phyloP scores from a whole-genome alignment of 805 yeast species.

The Candida ponderosae region DNA sequence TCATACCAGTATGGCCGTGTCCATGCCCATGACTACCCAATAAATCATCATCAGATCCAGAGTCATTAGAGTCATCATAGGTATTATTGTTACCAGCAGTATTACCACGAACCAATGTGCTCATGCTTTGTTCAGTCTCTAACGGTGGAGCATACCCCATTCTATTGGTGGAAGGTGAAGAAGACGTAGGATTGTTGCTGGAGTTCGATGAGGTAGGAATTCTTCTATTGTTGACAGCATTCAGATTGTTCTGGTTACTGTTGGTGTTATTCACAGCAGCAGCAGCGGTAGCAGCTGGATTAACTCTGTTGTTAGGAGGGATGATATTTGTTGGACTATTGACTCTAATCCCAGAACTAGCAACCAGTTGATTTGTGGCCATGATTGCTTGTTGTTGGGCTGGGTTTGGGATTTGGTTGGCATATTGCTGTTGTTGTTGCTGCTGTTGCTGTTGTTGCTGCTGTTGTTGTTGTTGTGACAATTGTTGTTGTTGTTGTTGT shows the following conservation, averaged over 20 bases:
- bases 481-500: slow-evolving; percentile 2
- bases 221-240: background rate
- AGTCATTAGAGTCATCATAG: background rate
- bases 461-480: slow-evolving; percentile 1
- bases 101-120: too few species aligned
- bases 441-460: background rate
- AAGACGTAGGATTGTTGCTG: background rate
- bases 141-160: too few species aligned
- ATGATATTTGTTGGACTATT: background rate
- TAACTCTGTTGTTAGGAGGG: too few species aligned
- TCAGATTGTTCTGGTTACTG: too few species aligned
- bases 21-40: too few species aligned
- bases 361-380: background rate
- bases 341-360: background rate
- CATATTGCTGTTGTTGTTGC: background rate
- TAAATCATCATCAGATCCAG: background rate
- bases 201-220: background rate
- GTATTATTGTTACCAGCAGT: too few species aligned
- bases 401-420: too few species aligned
- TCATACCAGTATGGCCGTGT: background rate
- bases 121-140: too few species aligned
- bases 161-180: too few species aligned
- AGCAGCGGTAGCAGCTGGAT: background rate
- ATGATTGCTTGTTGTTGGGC: background rate
- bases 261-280: background rate